Base-by-base conservation (phyloP, 2,329 filamentous ascomycete species). In the Fusarium oligoseptatum region DNA sequence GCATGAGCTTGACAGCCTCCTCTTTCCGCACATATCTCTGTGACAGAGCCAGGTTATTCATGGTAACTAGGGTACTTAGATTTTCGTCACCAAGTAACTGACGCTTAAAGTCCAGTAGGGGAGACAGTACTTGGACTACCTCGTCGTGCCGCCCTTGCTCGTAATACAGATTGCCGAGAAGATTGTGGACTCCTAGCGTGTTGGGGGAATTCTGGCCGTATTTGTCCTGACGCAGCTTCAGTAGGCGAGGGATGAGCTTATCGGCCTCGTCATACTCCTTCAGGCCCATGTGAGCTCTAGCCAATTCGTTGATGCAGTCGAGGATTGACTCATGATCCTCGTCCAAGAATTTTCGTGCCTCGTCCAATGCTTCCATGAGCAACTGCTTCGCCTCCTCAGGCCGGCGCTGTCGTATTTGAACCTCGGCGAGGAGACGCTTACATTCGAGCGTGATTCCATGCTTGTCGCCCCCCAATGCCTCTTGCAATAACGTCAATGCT, bases 131-230 rank as follows among this genome's bases (percentile, higher is more conserved):
- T 24, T 45, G 12, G 15, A 20, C 36, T 24, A 20, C 37, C 2
- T 64, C 27, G 24, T 27, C 37, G 27, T 14, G 15, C 9, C 24
- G 24, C n/a, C n/a, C n/a, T 20, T 43, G 50, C 0, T 2, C 0
- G 8, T 6, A 12, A 22, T 24, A 10, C 10, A 58, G 11, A 4
- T 15, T 6, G 1, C 15, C 45, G 4, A 29, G 32, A 29, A 3
- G 1, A 4, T 2, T 4, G 5, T 39, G 17, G 24, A 27, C 34
- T 1, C 0, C 0, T 5, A 29, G 24, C 8, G 34, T 52, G 2
- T 12, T 2, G 3, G 15, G 43, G 20, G 22, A 5, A 7, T 1
- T 29, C 22, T 32, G 17, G 3, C 34, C 45, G 3, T 7, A 3
- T 10, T 15, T 20, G 8, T 29, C 45, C 17, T 14, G 34, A n/a